phyloP scores from a whole-genome alignment of 1,139 yeast genomes.

The Suhomyces choctaworum region DNA sequence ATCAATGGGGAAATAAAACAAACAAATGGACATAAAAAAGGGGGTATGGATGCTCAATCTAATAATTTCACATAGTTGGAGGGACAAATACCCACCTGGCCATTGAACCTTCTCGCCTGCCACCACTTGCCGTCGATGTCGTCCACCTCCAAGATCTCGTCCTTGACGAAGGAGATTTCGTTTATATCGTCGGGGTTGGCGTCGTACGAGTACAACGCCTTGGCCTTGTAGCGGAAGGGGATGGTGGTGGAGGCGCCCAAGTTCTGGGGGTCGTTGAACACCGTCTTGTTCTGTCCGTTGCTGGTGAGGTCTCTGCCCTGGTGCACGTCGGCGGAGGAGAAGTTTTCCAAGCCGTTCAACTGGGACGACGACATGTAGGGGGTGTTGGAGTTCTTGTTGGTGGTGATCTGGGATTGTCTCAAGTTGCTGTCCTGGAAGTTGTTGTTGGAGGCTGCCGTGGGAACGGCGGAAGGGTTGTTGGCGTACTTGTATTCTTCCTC shows the following conservation, averaged over 20 bases:
- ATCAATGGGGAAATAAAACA: conserved; percentile 4
- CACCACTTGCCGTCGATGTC: conserved; percentile 98
- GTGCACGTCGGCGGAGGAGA: conserved; percentile 42
- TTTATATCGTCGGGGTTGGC: conserved; percentile 96
- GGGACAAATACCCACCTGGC: conserved; percentile 96
- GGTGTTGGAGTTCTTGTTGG: conserved; percentile 28
- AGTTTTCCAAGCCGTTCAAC: conserved; percentile 59
- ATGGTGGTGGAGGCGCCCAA: conserved; percentile 21
- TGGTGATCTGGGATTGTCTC: conserved; percentile 41
- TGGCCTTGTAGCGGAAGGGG: conserved; percentile 81
- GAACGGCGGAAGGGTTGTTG: conserved; percentile 26
- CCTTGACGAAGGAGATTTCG: conserved; percentile 87
- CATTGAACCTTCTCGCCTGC: conserved; percentile 89
- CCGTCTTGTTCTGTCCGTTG: conserved; percentile 17
- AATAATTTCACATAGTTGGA: conserved; percentile 85
- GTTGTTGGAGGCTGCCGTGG: conserved; percentile 22
- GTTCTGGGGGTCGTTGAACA: conserved; percentile 13
- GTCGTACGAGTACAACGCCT: conserved; percentile 80
- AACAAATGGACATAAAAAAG: no score
- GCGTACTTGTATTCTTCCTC: conserved; percentile 34
- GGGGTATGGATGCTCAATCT: conserved; percentile 24
- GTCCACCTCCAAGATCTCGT: conserved; percentile 85
- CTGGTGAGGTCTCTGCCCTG: conserved; percentile 37
- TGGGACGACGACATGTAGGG: conserved; percentile 58
- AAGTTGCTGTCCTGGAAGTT: conserved; percentile 36